phyloP scores from a whole-genome alignment of 768 basidiomycete genomes.

The Arthromyces matolae region DNA sequence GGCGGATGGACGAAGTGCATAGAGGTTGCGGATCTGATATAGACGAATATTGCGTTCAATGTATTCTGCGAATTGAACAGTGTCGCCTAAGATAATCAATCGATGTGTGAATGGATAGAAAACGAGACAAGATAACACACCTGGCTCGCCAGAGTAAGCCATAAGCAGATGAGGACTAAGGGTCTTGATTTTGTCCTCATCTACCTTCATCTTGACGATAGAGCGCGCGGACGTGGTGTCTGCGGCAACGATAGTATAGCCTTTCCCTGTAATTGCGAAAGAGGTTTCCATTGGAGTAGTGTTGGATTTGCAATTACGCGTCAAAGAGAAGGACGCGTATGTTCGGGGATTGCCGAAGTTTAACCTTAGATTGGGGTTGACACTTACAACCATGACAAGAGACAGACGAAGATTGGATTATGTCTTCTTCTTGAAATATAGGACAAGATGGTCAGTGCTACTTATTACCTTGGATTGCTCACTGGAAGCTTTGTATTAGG shows the following conservation, averaged over 20 bases:
- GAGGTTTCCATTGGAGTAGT: slow-evolving; percentile 73
- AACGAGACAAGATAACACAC: slow-evolving; percentile 32
- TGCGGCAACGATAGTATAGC: slow-evolving; percentile 87
- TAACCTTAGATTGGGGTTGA: slow-evolving; percentile 18
- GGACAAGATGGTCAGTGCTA: slow-evolving; percentile 61
- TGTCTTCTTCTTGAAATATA: slow-evolving; percentile 54
- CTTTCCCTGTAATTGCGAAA: slow-evolving; percentile 89
- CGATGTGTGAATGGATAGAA: neutral
- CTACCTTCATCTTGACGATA: slow-evolving; percentile 95
- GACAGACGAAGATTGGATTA: slow-evolving; percentile 50
- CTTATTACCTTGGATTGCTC: neutral
- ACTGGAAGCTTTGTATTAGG: slow-evolving; percentile 36
- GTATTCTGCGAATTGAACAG: slow-evolving; percentile 93
- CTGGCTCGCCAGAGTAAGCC: slow-evolving; percentile 94
- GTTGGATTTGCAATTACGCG: slow-evolving; percentile 18
- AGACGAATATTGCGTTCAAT: slow-evolving; percentile 94
- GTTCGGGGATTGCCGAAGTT: slow-evolving; percentile 18
- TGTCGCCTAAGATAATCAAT: slow-evolving; percentile 64
- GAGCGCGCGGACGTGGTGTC: slow-evolving; percentile 88
- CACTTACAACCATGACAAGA: slow-evolving; percentile 20
- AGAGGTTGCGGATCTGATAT: slow-evolving; percentile 92
- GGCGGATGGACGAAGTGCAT: slow-evolving; percentile 83
- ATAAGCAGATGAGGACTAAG: slow-evolving; percentile 90
- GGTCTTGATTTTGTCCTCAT: slow-evolving; percentile 95
- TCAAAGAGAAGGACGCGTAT: slow-evolving; percentile 17